Conservation (phyloP, 768 basidiomycete species). For the Tricholomella constricta region DNA sequence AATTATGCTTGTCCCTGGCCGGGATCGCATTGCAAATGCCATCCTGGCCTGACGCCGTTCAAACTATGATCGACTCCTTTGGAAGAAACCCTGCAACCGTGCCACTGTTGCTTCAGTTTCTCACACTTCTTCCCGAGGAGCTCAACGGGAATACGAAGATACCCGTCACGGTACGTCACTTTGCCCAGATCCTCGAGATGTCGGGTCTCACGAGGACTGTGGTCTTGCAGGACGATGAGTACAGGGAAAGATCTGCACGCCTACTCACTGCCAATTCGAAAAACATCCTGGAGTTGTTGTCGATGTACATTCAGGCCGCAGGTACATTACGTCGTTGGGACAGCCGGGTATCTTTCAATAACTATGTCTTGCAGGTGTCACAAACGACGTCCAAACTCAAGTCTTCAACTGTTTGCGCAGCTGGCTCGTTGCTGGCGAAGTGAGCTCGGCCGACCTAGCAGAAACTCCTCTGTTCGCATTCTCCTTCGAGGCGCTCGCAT, state of each 20-base stretch:
- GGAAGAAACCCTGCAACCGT: slow-evolving; percentile 86
- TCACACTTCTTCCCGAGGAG: slow-evolving; percentile 92
- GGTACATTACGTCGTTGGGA: slow-evolving; percentile 52
- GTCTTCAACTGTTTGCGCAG: slow-evolving; percentile 83
- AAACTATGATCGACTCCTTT: slow-evolving; percentile 80
- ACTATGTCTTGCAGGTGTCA: slow-evolving; percentile 66
- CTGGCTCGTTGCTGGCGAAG: slow-evolving; percentile 90
- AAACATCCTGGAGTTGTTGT: slow-evolving; percentile 74
- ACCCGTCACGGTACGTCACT: slow-evolving; percentile 74
- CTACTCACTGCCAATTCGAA: slow-evolving; percentile 69
- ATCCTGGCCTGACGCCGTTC: slow-evolving; percentile 80
- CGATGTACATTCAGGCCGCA: slow-evolving; percentile 85
- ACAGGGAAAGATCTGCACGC: slow-evolving; percentile 55
- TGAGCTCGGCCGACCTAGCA: slow-evolving; percentile 61
- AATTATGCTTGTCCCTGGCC: slow-evolving; percentile 87
- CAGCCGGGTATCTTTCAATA: background rate
- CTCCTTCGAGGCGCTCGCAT: slow-evolving; percentile 81
- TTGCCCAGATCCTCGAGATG: background rate
- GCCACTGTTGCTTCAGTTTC: slow-evolving; percentile 81
- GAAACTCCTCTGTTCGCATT: slow-evolving; percentile 79
- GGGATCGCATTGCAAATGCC: slow-evolving; percentile 90
- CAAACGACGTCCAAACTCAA: slow-evolving; percentile 72
- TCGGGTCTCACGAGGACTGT: background rate
- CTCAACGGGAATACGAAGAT: slow-evolving; percentile 80
- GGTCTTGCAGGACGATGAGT: slow-evolving; percentile 69